Conservation (phyloP, 257 asterid genomes). For the Gardenia jasminoides region DNA sequence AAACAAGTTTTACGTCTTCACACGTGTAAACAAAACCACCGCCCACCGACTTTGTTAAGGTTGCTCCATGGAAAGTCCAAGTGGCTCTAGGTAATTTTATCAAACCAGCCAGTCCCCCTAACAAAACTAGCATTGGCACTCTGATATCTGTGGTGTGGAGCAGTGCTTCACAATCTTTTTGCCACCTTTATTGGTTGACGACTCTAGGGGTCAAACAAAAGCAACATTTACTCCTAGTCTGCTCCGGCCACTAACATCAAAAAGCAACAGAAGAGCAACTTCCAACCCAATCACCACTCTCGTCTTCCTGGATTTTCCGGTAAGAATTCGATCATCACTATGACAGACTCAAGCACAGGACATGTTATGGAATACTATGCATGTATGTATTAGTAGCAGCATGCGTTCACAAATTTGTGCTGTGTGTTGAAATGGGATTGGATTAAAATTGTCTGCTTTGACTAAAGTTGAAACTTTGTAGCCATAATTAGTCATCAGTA, state of each 20-base stretch:
- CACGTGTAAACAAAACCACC: conserved; percentile 4
- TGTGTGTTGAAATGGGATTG: neutral
- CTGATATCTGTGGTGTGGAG: neutral
- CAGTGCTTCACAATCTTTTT: conserved; percentile 27
- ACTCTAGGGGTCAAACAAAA: too few species aligned
- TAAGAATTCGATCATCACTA: neutral
- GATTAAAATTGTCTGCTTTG: conserved; percentile 6
- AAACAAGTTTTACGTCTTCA: too few species aligned
- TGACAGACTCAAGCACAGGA: neutral
- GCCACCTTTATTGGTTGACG: too few species aligned
- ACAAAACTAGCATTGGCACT: neutral
- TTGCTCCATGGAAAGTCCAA: neutral
- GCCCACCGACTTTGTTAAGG: neutral
- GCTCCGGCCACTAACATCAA: too few species aligned
- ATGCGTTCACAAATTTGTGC: neutral
- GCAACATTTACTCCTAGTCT: too few species aligned
- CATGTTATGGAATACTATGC: neutral
- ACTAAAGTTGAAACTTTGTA: conserved; percentile 4
- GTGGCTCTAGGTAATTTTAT: neutral
- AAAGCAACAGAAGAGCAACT: neutral
- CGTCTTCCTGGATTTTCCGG: conserved; percentile 5
- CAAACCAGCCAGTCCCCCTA: neutral
- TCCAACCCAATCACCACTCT: neutral
- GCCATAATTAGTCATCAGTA: conserved; percentile 21
- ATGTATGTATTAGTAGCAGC: neutral